phyloP scores from a whole-genome alignment of 768 basidiomycete species.

The Phylloporus arenicola region DNA sequence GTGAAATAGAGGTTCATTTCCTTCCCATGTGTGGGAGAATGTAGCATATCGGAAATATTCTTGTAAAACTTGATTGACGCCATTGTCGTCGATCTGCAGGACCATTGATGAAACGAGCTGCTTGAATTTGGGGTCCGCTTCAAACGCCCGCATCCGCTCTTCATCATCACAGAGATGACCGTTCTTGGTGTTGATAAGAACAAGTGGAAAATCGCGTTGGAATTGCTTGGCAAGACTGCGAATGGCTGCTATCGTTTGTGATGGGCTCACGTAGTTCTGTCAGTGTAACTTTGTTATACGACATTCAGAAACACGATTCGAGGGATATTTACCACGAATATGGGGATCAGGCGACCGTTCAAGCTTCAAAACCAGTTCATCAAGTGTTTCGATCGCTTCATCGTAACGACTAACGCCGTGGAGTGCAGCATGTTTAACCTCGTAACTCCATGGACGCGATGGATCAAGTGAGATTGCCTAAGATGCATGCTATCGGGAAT shows the following conservation, averaged over 20 bases:
- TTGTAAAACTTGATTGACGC: constrained; percentile 2
- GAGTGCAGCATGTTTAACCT: constrained; percentile 11
- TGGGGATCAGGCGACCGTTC: not conserved
- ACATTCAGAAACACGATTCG: not conserved
- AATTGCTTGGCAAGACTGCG: not conserved
- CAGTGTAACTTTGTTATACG: not conserved
- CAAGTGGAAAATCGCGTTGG: constrained; percentile 7
- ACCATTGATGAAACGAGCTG: constrained; percentile 15
- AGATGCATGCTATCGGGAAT: not conserved
- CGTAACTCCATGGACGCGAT: constrained; percentile 3
- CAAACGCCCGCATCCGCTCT: constrained; percentile 3
- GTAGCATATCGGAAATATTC: constrained; percentile 18
- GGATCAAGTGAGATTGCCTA: constrained; percentile 14
- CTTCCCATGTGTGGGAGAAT: constrained; percentile 22
- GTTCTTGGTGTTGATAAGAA: constrained; percentile 12
- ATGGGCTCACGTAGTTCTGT: constrained; percentile 8
- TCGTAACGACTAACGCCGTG: constrained; percentile 11
- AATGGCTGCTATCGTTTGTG: constrained; percentile 2
- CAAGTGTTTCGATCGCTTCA: constrained; percentile 13
- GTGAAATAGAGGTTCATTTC: constrained; percentile 14
- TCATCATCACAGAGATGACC: constrained; percentile 13
- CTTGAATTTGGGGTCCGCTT: constrained; percentile 8
- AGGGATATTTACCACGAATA: constrained; percentile 3
- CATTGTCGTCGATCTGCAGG: not conserved
- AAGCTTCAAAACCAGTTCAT: constrained; percentile 4